These are phyloP conservation scores for Coemansia sp. DNA, from an alignment of 371 early-diverging fungal genomes.

Conservation along the genomic window DNA sequence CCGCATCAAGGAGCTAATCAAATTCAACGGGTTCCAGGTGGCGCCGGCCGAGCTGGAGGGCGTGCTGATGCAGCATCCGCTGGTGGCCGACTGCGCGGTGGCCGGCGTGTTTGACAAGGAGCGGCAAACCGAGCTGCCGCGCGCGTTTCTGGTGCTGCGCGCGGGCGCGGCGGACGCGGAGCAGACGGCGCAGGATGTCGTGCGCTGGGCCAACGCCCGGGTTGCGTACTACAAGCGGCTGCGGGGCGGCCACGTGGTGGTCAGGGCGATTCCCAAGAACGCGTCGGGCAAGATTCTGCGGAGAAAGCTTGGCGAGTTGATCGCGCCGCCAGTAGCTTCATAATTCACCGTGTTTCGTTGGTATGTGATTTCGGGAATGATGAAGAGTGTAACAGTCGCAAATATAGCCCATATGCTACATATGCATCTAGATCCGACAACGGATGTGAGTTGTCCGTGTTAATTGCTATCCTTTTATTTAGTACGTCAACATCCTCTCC, in stretches of 20 bases:
- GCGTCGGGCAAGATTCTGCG: constrained; percentile 80
- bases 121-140: constrained; percentile 76
- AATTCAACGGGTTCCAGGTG: constrained; percentile 77
- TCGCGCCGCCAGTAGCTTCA: background rate
- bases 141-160: constrained; percentile 71
- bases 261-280: constrained; percentile 75
- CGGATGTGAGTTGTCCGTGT: too few species aligned
- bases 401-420: too few species aligned
- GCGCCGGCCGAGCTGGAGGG: constrained; percentile 83
- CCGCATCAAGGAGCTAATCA: constrained; percentile 72
- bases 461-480: too few species aligned
- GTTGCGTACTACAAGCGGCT: constrained; percentile 75
- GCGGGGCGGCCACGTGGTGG: constrained; percentile 76
- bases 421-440: too few species aligned
- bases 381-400: too few species aligned
- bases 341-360: background rate
- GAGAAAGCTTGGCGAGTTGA: constrained; percentile 30
- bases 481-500: too few species aligned
- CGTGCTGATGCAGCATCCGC: constrained; percentile 65
- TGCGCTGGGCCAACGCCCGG: constrained; percentile 58
- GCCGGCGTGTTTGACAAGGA: constrained; percentile 62
- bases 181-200: constrained; percentile 40
- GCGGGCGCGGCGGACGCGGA: constrained; percentile 8
- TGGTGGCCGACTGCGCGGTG: constrained; percentile 75
- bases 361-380: too few species aligned